These are phyloP conservation scores for Phialophora verrucosa DNA, from an alignment of 2,329 filamentous ascomycete genomes.

Conservation along the genomic window DNA sequence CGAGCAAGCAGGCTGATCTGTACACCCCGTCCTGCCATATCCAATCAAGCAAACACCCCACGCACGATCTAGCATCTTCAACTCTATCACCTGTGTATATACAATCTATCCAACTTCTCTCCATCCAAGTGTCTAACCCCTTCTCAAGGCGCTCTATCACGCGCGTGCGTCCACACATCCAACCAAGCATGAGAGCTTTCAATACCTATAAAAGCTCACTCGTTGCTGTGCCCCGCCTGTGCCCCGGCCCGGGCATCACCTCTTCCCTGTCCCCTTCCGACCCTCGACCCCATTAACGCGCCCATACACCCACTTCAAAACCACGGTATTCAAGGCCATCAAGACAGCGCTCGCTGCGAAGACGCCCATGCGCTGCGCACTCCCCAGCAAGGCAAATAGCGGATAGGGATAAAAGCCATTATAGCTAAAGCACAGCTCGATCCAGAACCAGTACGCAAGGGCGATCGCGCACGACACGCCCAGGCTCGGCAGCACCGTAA, in stretches of 20 bases:
- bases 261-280: constrained; percentile 19
- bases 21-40: too few species aligned
- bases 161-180: not conserved
- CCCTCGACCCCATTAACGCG: constrained; percentile 49
- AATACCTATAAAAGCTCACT: not conserved
- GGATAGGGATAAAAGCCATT: constrained; percentile 79
- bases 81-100: too few species aligned
- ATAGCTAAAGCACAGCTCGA: constrained; percentile 63
- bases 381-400: constrained; percentile 73
- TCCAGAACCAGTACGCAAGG: constrained; percentile 68
- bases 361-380: constrained; percentile 68
- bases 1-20: too few species aligned
- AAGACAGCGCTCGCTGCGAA: constrained; percentile 72
- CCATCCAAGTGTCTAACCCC: too few species aligned
- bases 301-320: constrained; percentile 73
- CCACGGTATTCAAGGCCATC: constrained; percentile 73
- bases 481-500: constrained; percentile 59
- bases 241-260: constrained; percentile 24
- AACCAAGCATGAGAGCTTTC: too few species aligned
- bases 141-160: too few species aligned
- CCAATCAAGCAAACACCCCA: too few species aligned
- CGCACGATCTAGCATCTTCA: too few species aligned
- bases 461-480: constrained; percentile 58
- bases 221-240: not conserved
- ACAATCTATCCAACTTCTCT: too few species aligned